Percentiles rank a stretch among this genome's conserved stretches.
phyloP scores from a whole-genome alignment of 2,329 filamentous ascomycete genomes.

The Mollisiaceae sp. region DNA sequence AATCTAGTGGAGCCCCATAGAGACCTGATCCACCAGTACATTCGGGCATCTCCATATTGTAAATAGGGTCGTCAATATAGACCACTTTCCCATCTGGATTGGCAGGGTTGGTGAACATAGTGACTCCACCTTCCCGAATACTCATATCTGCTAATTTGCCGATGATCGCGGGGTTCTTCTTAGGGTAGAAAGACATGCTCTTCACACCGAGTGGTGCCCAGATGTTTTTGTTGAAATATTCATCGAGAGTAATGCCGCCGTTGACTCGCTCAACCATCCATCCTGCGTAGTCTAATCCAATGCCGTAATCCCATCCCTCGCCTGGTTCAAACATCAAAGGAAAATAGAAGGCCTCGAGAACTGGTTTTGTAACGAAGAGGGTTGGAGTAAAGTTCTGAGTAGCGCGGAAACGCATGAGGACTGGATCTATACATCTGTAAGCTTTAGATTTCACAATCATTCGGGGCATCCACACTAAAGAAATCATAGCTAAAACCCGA shows the following conservation, averaged over 20 bases:
- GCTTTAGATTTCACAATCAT: not conserved
- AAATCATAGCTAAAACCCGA: conserved; percentile 36
- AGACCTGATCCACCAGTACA: conserved; percentile 45
- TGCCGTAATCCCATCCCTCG: conserved; percentile 63
- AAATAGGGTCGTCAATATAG: conserved; percentile 19
- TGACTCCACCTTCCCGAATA: conserved; percentile 27
- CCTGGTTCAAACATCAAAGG: conserved; percentile 70
- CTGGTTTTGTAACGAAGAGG: not conserved
- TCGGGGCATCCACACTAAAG: conserved; percentile 28
- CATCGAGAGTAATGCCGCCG: conserved; percentile 28
- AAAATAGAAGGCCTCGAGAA: conserved; percentile 18
- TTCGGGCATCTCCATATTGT: conserved; percentile 16
- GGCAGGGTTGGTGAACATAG: conserved; percentile 22
- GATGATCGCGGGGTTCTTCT: conserved; percentile 24
- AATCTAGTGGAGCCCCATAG: conserved; percentile 47
- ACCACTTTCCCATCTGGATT: conserved; percentile 25
- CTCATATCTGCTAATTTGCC: conserved; percentile 32
- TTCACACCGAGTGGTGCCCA: conserved; percentile 39
- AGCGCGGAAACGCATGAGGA: conserved; percentile 24
- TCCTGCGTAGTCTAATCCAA: conserved; percentile 59
- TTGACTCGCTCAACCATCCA: conserved; percentile 51
- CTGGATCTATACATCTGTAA: conserved; percentile 18
- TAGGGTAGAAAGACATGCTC: conserved; percentile 32
- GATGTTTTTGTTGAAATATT: conserved; percentile 54
- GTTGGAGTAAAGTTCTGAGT: conserved; percentile 9